Base-by-base conservation (phyloP, 2,329 filamentous ascomycete genomes). In the Claviceps sp. region DNA sequence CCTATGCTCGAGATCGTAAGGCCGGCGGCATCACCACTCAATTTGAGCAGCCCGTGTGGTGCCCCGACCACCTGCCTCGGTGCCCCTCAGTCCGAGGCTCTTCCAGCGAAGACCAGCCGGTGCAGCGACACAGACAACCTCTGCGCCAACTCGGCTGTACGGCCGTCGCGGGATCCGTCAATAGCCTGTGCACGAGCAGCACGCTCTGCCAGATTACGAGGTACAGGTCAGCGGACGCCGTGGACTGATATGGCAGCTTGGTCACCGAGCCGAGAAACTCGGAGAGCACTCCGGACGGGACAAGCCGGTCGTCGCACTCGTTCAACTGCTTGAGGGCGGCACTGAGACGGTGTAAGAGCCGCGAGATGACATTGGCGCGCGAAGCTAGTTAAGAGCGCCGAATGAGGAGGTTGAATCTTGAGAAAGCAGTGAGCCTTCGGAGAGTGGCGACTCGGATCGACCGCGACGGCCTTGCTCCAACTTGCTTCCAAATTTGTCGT, bases 71-170 rank as follows among this genome's bases (percentile, higher is more conserved):
- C 87, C 56, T 88, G 87, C 30, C 84, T 79, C 38, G 86, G 0
- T 84, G 84, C 1, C 75, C 73, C 66, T 96, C 89, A 26, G 93
- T 74, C 77, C 8, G 87, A 67, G 34, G 87, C 85, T 55, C 94
- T 88, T 48, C 82, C 80, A 5, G 81, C 84, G 64, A 95, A 96
- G 0, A 87, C 89, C n/a, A 97, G 79, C 0, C 84, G 87, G 3
- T 88, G 87, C 5, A 80, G 75, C 0, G 87, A 78, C 8, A 78
- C 76, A 0, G 77, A 74, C 5, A 95, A 72, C 64, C 90, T 94
- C 48, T 78, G 75, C 48, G 81, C 76, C 56, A 94, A 79, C 57
- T 91, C 79, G 22, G 70, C 70, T 5, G 68, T 56, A 46, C 64
- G 1, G 71, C 66, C 2, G 73, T 77, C 13, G 62, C 56, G 0